phyloP scores from a whole-genome alignment of 306 rosid species.

The Rosa persica region DNA sequence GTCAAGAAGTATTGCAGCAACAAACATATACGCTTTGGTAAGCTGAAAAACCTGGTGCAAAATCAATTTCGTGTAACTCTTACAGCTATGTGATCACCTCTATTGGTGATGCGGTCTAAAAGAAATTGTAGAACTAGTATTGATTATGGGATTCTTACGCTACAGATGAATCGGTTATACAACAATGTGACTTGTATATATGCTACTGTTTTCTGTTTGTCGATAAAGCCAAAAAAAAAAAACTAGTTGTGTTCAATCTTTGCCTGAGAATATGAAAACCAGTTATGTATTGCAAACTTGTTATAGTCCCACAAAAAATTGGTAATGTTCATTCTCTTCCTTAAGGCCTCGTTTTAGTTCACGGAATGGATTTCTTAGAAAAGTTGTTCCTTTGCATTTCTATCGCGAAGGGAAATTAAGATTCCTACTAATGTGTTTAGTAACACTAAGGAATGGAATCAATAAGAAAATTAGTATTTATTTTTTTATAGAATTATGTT shows the following conservation, averaged over 20 bases:
- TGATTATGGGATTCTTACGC: background rate
- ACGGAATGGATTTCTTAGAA: no score
- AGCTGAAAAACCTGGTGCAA: constrained; percentile 40
- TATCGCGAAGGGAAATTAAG: no score
- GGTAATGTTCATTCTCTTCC: no score
- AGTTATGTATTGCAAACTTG: background rate
- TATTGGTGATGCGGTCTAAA: background rate
- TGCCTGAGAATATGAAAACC: background rate
- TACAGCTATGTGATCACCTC: constrained; percentile 28
- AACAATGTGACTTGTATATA: background rate
- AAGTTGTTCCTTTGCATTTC: no score
- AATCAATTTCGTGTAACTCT: constrained; percentile 50
- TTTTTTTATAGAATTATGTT: no score
- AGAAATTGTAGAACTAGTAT: background rate
- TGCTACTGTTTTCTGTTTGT: background rate
- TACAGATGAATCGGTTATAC: background rate
- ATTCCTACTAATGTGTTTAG: no score
- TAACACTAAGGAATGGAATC: no score
- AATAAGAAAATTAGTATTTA: no score
- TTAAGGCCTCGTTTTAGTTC: no score
- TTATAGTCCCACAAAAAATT: no score
- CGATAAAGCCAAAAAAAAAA: background rate
- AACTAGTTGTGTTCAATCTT: background rate
- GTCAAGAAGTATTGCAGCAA: constrained; percentile 26
- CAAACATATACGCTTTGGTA: constrained; percentile 42